Base-by-base conservation (phyloP, 1,139 yeast genomes). In the Candida smagusa region DNA sequence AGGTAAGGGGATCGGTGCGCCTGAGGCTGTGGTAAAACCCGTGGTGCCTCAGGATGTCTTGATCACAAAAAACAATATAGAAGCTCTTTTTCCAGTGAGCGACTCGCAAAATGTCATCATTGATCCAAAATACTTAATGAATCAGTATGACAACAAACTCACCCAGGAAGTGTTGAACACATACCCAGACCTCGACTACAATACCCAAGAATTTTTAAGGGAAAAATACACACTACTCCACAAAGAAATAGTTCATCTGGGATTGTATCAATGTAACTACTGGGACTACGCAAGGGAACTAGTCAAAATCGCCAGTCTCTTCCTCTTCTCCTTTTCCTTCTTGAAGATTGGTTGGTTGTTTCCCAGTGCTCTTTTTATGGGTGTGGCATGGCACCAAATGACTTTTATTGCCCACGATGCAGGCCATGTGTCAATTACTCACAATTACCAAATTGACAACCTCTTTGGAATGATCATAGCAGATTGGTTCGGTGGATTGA, bases 321-420 rank as follows among this genome's bases (percentile, higher is more conserved):
- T 81, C 37, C 49, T 72, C 4, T 67, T 72, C 39, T 64, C 85
- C 2, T 66, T 75, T 36, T 62, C 74, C 12, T 75, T 81, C 39
- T 68, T 77, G 42, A 70, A 72, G 42, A 43, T 63, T 13, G 59
- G 65, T 11, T 69, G 74, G 57, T 69, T 77, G 42, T 59, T 66
- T 25, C 32, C 72, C 12, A 81, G 92, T 50, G 95, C 95, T 0
- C 42, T 81, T 2, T 65, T 63, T 36, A 64, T 88, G 46, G 96
- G 95, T 0, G 54, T 81, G 36, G 88, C 85, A 12, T 89, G 96
- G 96, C 96, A 88, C 50, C 96, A 88, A 57, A 72, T 85, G 53
- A 84, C 89, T 1, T 89, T 88, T 53, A 81, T 87, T 39, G 96
- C 83, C 1, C 96, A 88, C 52, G 96, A 88, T 60, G 88, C 95